Evolutionary conservation across 768 basidiomycete genomes (phyloP).

Genomic region (Fomitopsis pulvina): DNA sequence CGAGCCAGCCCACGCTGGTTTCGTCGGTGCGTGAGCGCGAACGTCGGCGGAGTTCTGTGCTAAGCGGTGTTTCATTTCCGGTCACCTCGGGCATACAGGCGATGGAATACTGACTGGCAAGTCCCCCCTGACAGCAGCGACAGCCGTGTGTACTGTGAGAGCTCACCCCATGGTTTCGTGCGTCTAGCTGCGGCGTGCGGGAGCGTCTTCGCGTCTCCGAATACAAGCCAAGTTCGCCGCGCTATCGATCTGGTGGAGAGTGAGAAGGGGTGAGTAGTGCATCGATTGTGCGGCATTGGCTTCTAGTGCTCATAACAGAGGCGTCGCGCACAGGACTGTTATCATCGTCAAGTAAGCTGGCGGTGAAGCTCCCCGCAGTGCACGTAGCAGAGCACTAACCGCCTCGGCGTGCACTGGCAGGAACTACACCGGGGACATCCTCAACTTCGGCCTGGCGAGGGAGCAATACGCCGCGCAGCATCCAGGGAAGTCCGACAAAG

Average conservation of each 20-base stretch:
- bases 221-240: constrained; percentile 73
- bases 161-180: neutral
- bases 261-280: constrained; percentile 52
- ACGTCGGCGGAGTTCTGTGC: neutral
- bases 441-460: constrained; percentile 87
- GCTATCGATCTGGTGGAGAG: constrained; percentile 74
- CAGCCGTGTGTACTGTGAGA: neutral
- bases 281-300: neutral
- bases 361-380: too few relatives aligned
- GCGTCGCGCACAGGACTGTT: constrained; percentile 71
- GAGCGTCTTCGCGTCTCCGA: constrained; percentile 87
- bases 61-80: too few relatives aligned
- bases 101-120: constrained; percentile 73
- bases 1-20: constrained; percentile 86
- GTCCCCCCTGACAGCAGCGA: too few relatives aligned
- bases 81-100: constrained; percentile 40
- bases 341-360: constrained; percentile 74
- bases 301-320: too few relatives aligned
- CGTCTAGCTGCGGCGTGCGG: constrained; percentile 74
- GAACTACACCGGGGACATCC: constrained; percentile 86
- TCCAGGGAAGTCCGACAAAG: constrained; percentile 56
- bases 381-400: too few relatives aligned
- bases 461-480: constrained; percentile 73
- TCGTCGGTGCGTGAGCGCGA: constrained; percentile 56
- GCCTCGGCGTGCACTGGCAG: constrained; percentile 27